Base-by-base conservation (phyloP, 1,139 yeast species). In the Kazachstania sp. region DNA sequence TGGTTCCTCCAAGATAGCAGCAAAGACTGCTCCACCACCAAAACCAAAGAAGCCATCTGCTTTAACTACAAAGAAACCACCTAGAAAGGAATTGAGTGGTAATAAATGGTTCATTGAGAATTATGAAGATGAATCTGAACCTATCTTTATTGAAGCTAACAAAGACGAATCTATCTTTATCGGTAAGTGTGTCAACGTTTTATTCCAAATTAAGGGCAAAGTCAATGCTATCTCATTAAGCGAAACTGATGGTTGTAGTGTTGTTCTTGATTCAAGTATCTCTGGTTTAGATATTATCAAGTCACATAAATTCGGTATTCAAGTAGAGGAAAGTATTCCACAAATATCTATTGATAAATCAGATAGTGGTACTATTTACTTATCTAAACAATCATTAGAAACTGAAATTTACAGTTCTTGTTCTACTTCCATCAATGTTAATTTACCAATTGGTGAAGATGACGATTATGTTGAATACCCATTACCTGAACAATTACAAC, bases 101-200 rank as follows among this genome's bases (percentile, higher is more conserved):
- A 86, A 87, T 50, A 83, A 87, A 58, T 92, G 98, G 98, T 73
- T 85, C 54, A 71, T 94, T 50, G 94, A 87, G 61, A 84, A 90
- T 70, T 85, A 71, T 62, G 84, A 83, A 43, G 72, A 74, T 45
- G 75, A 72, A 47, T 26, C 76, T 13, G 69, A 64, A 39, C 76
- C 78, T 36, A 74, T 90, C 56, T 74, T 75, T 36, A 73, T 92
- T 50, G 88, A 86, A 30, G 94, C 84, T 31, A 86, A 83, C 57
- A 82, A 83, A 77, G 82, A 83, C 56, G 97, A 94, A 64, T 85
- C 95, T 31, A 81, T 94, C 15, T 88, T 85, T 63, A 83, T 94
- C 56, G 95, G 95, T 48, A 81, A 83, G 58, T 86, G 95, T 69
- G 63, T 65, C 37, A 83, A 83, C 50, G 71, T 79, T 43, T 82